Evolutionary conservation across 2,329 filamentous ascomycete genomes (phyloP), one percentile per base, ranked within the genome.

Genomic region (Lachnellula willkommii): DNA sequence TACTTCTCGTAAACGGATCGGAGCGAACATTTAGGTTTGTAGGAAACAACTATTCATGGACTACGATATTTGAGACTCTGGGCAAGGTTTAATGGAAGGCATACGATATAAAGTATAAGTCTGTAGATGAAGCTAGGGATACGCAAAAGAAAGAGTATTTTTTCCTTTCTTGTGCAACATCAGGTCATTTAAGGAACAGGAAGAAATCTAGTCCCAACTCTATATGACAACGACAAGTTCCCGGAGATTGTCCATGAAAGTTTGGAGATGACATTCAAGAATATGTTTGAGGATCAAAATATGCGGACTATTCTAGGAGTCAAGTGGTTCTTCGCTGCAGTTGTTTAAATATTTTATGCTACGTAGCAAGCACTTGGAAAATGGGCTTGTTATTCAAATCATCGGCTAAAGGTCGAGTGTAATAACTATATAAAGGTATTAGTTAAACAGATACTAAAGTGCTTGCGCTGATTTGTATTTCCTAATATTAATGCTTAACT

Each of bases 21-120:
- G 53, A 55, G 47, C 53, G 53, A 4, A 55, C 53, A 0, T 55
- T 43, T 42, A 32, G 40, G 35, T 55, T 55, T 11, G 39, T 50
- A 2, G 53, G 53, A 24, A 47, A 47, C 22, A 55, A 55, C 32
- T 55, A 51, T 24, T 24, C 47, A 9, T 55, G 53, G 53, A 55
- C 24, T 14, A 42, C 28, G 26, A 55, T 55, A 7, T 55, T 55
- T 35, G 17, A 32, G 12, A 55, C 53, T 4, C 28, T 55, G 8
- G 47, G 50, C n/a, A 55, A 51, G 12, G 32, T 56, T n/a, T 49
- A 52, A 37, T 35, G 32, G 3, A 37, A 22, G 54, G 52, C 47
- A 40, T 56, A 47, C 20, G 20, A 47, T 15, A 24, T 56, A 6
- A 48, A n/a, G 4, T 48, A 48, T 8, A 52, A 49, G 39, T 32